These are phyloP conservation scores for Salix exigua DNA, from an alignment of 345 rosid species.

Conservation along the genomic window DNA sequence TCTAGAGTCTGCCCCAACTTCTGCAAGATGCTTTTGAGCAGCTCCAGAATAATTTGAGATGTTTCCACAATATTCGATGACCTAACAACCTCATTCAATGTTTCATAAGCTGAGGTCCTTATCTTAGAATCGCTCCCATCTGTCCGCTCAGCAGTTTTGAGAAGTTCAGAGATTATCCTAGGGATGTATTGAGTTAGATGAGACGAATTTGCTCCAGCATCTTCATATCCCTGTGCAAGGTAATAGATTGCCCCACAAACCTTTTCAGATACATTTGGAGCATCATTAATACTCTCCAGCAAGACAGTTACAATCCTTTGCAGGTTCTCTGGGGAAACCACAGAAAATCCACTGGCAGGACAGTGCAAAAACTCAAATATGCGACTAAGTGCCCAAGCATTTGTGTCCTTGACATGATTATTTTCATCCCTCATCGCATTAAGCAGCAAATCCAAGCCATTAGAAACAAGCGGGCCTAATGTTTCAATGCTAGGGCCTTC, in stretches of 20 bases:
- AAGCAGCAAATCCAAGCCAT: conserved; percentile 78
- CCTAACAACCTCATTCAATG: conserved; percentile 87
- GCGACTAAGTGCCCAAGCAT: conserved; percentile 92
- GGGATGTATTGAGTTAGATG: conserved; percentile 67
- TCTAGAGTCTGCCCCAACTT: conserved; percentile 71
- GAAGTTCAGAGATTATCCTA: conserved; percentile 55
- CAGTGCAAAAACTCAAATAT: conserved; percentile 85
- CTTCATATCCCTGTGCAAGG: conserved; percentile 93
- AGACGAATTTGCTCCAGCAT: conserved; percentile 58
- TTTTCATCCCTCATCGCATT: conserved; percentile 74
- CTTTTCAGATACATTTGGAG: conserved; percentile 86
- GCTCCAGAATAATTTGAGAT: conserved; percentile 56
- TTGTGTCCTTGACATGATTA: conserved; percentile 91
- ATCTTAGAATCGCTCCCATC: conserved; percentile 73
- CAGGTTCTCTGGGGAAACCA: conserved; percentile 66
- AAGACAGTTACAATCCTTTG: conserved; percentile 53
- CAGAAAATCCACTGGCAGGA: conserved; percentile 63
- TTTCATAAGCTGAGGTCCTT: conserved; percentile 77
- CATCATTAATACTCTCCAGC: conserved; percentile 70
- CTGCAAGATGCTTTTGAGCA: conserved; percentile 71
- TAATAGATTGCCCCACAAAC: conserved; percentile 90
- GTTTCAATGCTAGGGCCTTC: conserved; percentile 80
- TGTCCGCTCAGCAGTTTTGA: conserved; percentile 66
- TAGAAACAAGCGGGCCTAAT: conserved; percentile 72
- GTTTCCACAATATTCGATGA: conserved; percentile 68